Percentiles rank a stretch among this genome's conserved stretches.
Evolutionary conservation across 2,329 filamentous ascomycete species (phyloP).

Genomic region (Beauveria medogensis): DNA sequence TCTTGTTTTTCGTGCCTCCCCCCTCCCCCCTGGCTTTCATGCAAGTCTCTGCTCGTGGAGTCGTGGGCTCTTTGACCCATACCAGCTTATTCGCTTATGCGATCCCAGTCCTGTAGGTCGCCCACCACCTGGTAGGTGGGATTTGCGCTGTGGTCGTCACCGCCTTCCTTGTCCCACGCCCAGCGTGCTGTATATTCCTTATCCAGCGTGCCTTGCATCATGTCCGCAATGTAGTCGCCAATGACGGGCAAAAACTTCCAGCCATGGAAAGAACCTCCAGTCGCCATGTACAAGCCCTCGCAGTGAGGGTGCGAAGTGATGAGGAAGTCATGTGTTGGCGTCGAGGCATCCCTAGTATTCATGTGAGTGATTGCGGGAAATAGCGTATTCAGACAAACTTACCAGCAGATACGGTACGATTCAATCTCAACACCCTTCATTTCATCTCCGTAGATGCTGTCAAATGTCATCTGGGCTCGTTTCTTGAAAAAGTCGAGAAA

Average conservation of each 20-base stretch:
- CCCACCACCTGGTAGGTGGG: slow-evolving; percentile 34
- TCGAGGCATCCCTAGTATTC: slow-evolving; percentile 47
- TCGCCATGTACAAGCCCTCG: slow-evolving; percentile 49
- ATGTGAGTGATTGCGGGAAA: not conserved
- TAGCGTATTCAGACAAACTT: slow-evolving; percentile 15
- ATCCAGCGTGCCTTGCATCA: slow-evolving; percentile 35
- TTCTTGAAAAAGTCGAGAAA: slow-evolving; percentile 37
- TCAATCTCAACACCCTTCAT: slow-evolving; percentile 31
- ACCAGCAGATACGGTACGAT: slow-evolving; percentile 40
- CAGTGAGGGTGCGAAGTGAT: slow-evolving; percentile 44
- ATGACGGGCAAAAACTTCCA: slow-evolving; percentile 59
- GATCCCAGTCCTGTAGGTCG: slow-evolving; percentile 27
- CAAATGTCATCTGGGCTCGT: slow-evolving; percentile 29
- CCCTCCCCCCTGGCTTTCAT: not conserved
- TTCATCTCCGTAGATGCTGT: slow-evolving; percentile 34
- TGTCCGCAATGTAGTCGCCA: slow-evolving; percentile 49
- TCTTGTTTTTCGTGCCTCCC: not conserved
- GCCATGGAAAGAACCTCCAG: slow-evolving; percentile 55
- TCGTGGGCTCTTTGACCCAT: not conserved
- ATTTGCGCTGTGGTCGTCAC: slow-evolving; percentile 32
- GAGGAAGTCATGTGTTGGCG: slow-evolving; percentile 54
- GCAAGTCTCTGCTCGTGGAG: not conserved
- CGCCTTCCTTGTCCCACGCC: slow-evolving; percentile 38
- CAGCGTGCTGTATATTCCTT: slow-evolving; percentile 31
- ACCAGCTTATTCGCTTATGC: not conserved